phyloP scores from a whole-genome alignment of 2,329 filamentous ascomycete species.

The Cadophora sp. region DNA sequence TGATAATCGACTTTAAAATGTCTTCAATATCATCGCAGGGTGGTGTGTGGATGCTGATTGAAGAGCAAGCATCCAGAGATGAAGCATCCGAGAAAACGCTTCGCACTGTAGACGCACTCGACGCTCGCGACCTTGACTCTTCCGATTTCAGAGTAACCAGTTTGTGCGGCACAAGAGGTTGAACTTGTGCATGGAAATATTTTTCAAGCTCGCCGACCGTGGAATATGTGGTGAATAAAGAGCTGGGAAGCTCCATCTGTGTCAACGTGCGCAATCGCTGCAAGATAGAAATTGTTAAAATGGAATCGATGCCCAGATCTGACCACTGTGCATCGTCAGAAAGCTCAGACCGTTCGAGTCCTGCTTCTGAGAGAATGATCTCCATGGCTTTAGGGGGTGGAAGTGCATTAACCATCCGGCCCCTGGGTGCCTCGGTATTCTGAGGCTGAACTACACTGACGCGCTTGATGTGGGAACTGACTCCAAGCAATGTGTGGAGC shows the following conservation, averaged over 20 bases:
- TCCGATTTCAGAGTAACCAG: neutral
- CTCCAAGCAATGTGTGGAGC: neutral
- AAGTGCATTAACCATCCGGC: neutral
- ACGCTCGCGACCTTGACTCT: conserved; percentile 4
- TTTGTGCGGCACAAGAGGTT: neutral
- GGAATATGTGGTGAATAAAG: neutral
- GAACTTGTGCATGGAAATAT: neutral
- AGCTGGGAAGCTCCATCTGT: neutral
- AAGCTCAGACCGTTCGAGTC: neutral
- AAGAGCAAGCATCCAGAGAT: neutral
- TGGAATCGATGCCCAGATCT: conserved; percentile 4
- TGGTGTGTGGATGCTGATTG: neutral
- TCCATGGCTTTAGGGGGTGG: neutral
- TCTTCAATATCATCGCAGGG: conserved; percentile 3
- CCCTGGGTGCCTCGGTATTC: neutral
- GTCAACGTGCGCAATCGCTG: neutral
- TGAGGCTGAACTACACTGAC: neutral
- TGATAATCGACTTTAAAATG: conserved; percentile 9
- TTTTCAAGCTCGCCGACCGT: neutral
- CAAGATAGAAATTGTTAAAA: conserved; percentile 4
- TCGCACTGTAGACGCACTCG: neutral
- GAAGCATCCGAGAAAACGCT: conserved; percentile 1
- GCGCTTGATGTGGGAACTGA: neutral
- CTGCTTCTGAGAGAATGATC: neutral
- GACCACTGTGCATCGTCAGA: neutral